Evolutionary conservation across 1,284 basidiomycete genomes (phyloP).

Genomic region (Porogramme epimiltina): DNA sequence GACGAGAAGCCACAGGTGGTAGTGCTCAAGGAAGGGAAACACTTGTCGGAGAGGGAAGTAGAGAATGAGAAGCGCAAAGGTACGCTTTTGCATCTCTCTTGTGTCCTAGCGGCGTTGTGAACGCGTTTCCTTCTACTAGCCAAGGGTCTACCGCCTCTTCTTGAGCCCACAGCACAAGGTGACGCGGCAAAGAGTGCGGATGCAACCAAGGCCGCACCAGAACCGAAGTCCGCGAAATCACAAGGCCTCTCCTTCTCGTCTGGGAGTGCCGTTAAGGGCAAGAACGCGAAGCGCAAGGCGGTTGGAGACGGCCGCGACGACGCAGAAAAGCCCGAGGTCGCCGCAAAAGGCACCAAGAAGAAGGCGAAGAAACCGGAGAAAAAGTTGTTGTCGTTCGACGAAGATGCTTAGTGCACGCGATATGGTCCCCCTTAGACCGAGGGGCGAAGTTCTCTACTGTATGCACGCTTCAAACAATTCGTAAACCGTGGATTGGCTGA

Average conservation of each 20-base stretch:
- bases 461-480: no score
- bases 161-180: slow-evolving; percentile 26
- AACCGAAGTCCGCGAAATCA: slow-evolving; percentile 5
- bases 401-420: slow-evolving; percentile 39
- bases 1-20: slow-evolving; percentile 88
- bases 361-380: slow-evolving; percentile 52
- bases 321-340: slow-evolving; percentile 21
- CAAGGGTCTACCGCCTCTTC: slow-evolving; percentile 51
- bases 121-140: slow-evolving; percentile 32
- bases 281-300: slow-evolving; percentile 44
- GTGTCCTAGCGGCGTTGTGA: background rate
- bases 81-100: slow-evolving; percentile 37
- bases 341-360: slow-evolving; percentile 41
- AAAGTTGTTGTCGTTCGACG: slow-evolving; percentile 60
- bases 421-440: no score
- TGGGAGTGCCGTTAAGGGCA: slow-evolving; percentile 27
- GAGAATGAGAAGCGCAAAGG: slow-evolving; percentile 79
- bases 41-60: slow-evolving; percentile 73
- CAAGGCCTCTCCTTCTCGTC: slow-evolving; percentile 47
- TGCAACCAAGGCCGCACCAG: slow-evolving; percentile 13
- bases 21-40: slow-evolving; percentile 83
- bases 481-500: no score
- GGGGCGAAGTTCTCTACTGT: no score
- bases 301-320: slow-evolving; percentile 36
- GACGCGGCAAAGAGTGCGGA: slow-evolving; percentile 9